These are phyloP conservation scores for Huntiella bhutanensis DNA, from an alignment of 2,329 filamentous ascomycete genomes.

Conservation along the genomic window DNA sequence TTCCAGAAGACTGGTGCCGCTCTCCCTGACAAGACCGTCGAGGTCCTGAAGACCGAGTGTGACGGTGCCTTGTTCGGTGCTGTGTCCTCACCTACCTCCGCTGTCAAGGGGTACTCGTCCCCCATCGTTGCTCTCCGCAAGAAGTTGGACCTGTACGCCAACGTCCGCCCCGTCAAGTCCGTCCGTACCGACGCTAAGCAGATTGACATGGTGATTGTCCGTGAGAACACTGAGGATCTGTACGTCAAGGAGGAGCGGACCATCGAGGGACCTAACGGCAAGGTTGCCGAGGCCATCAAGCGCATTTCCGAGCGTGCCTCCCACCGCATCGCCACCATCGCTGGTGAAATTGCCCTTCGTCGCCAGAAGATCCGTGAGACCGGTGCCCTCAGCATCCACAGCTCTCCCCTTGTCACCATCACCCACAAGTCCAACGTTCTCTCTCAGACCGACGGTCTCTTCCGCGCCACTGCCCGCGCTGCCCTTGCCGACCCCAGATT, in stretches of 20 bases:
- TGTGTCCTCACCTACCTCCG: constrained; percentile 69
- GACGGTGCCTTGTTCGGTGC: constrained; percentile 93
- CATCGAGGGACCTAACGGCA: constrained; percentile 52
- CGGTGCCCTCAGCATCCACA: constrained; percentile 40
- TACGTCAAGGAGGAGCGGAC: constrained; percentile 96
- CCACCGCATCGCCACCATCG: constrained; percentile 75
- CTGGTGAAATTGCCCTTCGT: constrained; percentile 80
- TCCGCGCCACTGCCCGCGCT: constrained; percentile 59
- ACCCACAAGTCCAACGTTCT: constrained; percentile 98
- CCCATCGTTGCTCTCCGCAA: constrained; percentile 96
- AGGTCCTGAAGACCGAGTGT: constrained; percentile 75
- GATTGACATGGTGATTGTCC: constrained; percentile 94
- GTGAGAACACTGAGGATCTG: constrained; percentile 96
- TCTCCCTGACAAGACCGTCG: constrained; percentile 77
- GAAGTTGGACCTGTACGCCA: constrained; percentile 85
- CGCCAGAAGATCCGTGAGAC: constrained; percentile 60
- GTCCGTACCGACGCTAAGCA: constrained; percentile 44
- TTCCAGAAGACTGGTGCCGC: constrained; percentile 81
- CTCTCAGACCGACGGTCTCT: constrained; percentile 88
- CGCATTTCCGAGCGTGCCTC: constrained; percentile 77
- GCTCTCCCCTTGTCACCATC: constrained; percentile 65
- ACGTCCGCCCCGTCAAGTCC: constrained; percentile 88
- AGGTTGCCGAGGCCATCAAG: constrained; percentile 94
- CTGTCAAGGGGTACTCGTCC: constrained; percentile 87
- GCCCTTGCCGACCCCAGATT: constrained; percentile 52